Evolutionary conservation across 1,284 basidiomycete species (phyloP).

Genomic region (Cryptococcus sp.): DNA sequence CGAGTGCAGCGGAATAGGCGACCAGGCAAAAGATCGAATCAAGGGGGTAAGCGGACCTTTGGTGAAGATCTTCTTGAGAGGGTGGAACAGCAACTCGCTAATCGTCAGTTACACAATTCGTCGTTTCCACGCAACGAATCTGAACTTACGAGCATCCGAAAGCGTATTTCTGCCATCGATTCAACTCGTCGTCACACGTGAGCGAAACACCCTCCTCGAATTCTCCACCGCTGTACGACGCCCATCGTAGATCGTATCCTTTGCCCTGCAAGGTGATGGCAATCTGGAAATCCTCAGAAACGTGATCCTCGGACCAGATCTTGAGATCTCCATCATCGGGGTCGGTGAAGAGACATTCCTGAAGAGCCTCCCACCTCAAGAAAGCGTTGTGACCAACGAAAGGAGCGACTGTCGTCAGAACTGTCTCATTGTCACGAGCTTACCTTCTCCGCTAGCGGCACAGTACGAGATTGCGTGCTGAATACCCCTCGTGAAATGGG

Average conservation of each 20-base stretch:
- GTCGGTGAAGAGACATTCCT: slow-evolving; percentile 71
- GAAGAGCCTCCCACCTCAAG: slow-evolving; percentile 75
- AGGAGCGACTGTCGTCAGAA: slow-evolving; percentile 52
- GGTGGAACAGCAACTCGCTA: slow-evolving; percentile 73
- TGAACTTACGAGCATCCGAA: slow-evolving; percentile 56
- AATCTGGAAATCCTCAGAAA: slow-evolving; percentile 78
- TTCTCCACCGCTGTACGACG: slow-evolving; percentile 70
- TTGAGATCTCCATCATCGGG: slow-evolving; percentile 61
- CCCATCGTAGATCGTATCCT: slow-evolving; percentile 73
- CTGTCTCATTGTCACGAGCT: neutral
- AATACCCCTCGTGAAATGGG: slow-evolving; percentile 68
- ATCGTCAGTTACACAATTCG: slow-evolving; percentile 46
- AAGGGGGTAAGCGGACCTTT: slow-evolving; percentile 72
- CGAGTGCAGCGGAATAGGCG: slow-evolving; percentile 69
- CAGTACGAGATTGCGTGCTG: slow-evolving; percentile 63
- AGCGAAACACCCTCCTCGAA: slow-evolving; percentile 87
- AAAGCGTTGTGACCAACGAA: slow-evolving; percentile 88
- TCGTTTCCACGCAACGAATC: slow-evolving; percentile 2
- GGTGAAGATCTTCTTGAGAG: slow-evolving; percentile 64
- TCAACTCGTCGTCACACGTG: slow-evolving; percentile 51
- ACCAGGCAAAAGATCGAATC: slow-evolving; percentile 72
- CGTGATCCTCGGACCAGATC: slow-evolving; percentile 74
- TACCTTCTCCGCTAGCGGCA: slow-evolving; percentile 63
- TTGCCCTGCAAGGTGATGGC: slow-evolving; percentile 58
- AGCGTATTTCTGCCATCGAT: slow-evolving; percentile 81